Conservation (phyloP, 805 yeast species). For the Limtongia smithiae region DNA sequence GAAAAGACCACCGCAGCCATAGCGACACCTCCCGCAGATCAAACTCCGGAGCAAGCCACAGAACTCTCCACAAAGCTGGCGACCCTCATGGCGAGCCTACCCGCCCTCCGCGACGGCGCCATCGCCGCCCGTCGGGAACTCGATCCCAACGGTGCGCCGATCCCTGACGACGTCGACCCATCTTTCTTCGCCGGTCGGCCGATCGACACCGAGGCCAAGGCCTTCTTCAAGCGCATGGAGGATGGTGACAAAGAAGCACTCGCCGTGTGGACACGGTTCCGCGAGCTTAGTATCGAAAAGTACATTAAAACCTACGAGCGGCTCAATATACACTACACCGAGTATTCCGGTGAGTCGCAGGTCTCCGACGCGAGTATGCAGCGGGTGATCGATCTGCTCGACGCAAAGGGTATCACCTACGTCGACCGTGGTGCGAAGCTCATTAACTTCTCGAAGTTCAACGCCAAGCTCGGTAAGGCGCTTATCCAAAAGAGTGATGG, state of each 20-base stretch:
- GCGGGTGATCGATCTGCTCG: conserved; percentile 57
- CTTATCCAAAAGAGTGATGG: conserved; percentile 93
- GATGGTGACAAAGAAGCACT: conserved; percentile 83
- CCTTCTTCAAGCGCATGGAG: conserved; percentile 86
- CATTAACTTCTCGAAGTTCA: conserved; percentile 77
- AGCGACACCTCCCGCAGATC: conserved; percentile 1
- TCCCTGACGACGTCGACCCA: conserved; percentile 3
- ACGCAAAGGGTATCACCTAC: conserved; percentile 64
- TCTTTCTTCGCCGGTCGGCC: conserved; percentile 22
- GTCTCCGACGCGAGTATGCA: conserved; percentile 72
- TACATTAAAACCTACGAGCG: conserved; percentile 87
- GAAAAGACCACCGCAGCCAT: conserved; percentile 32
- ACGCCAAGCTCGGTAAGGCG: conserved; percentile 90
- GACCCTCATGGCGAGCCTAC: conserved; percentile 6
- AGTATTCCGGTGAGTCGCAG: conserved; percentile 94
- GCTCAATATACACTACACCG: conserved; percentile 81
- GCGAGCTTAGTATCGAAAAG: conserved; percentile 83
- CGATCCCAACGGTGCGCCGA: conserved; percentile 6
- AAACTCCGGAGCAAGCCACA: conserved; percentile 35
- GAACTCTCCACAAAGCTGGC: conserved; percentile 5
- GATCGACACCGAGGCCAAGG: conserved; percentile 81
- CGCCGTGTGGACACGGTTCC: conserved; percentile 76
- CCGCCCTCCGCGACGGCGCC: conserved; percentile 23
- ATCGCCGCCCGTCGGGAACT: conserved; percentile 15
- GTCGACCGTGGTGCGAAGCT: conserved; percentile 90